Evolutionary conservation across 768 basidiomycete genomes (phyloP).

Genomic region (Rhodotorula graminis): DNA sequence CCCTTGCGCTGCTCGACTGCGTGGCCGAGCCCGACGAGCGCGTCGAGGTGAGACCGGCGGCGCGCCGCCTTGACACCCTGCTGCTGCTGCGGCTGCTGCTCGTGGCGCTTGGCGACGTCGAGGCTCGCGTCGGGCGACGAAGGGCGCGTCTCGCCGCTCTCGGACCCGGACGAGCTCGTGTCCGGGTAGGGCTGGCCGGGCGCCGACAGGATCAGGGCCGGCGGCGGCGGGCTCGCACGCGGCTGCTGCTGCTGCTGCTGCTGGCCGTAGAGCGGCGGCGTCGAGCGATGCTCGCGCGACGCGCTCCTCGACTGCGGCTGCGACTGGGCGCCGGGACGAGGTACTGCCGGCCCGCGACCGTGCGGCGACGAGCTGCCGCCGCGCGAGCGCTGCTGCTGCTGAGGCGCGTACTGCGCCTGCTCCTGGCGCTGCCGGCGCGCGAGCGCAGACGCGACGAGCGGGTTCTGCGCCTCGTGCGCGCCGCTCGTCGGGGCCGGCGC

Average conservation of each 20-base stretch:
- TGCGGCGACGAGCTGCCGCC: background rate
- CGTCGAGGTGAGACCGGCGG: slow-evolving; percentile 18
- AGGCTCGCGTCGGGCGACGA: slow-evolving; percentile 7
- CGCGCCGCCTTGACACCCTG: slow-evolving; percentile 13
- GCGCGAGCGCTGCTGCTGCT: background rate
- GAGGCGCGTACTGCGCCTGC: background rate
- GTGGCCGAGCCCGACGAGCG: slow-evolving; percentile 9
- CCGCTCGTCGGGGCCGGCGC: background rate
- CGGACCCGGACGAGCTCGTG: slow-evolving; percentile 23
- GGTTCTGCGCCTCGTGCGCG: slow-evolving; percentile 14
- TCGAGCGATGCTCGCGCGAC: background rate
- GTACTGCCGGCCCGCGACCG: background rate
- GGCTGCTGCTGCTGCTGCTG: background rate
- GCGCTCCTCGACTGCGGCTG: background rate
- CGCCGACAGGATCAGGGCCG: slow-evolving; percentile 29
- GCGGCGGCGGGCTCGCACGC: slow-evolving; percentile 16
- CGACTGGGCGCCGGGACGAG: too few relatives aligned
- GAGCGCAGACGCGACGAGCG: slow-evolving; percentile 27
- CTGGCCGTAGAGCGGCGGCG: background rate
- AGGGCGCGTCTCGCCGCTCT: slow-evolving; percentile 25
- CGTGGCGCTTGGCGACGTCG: background rate
- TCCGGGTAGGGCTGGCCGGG: slow-evolving; percentile 36
- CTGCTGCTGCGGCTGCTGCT: too few relatives aligned
- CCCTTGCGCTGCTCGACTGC: background rate
- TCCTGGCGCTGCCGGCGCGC: slow-evolving; percentile 23